A percentile compares a stretch with the other conserved stretches of the same genome.
phyloP scores from a whole-genome alignment of 108 stramenopile species.

The Chaetoceros tenuissimus region DNA sequence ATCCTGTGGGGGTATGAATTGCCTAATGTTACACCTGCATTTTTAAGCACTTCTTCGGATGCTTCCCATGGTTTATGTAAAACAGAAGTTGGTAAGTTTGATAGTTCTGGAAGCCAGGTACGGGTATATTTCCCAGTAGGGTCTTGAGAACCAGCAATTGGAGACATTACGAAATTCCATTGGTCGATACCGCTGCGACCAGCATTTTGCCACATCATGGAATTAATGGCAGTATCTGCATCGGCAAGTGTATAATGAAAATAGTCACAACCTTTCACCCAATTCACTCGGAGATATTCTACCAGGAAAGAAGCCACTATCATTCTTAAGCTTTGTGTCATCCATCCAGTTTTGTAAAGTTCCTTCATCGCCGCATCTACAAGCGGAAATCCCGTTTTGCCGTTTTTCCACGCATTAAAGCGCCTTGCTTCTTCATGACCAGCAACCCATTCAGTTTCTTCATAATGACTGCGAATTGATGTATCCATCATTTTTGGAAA shows the following conservation, averaged over 20 bases:
- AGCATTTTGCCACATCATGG: slow-evolving; percentile 54
- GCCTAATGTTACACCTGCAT: slow-evolving; percentile 15
- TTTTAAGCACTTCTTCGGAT: slow-evolving; percentile 9
- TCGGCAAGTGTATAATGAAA: slow-evolving; percentile 47
- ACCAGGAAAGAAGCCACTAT: slow-evolving; percentile 33
- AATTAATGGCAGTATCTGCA: slow-evolving; percentile 43
- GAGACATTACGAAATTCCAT: slow-evolving; percentile 36
- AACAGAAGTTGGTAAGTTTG: slow-evolving; percentile 8
- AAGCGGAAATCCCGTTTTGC: slow-evolving; percentile 68
- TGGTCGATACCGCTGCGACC: slow-evolving; percentile 30
- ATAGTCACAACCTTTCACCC: slow-evolving; percentile 37
- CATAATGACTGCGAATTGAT: slow-evolving; percentile 29
- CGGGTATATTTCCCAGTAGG: slow-evolving; percentile 25
- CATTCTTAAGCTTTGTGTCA: slow-evolving; percentile 46
- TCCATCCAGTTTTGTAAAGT: slow-evolving; percentile 68
- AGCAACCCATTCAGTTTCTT: slow-evolving; percentile 25
- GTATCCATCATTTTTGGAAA: slow-evolving; percentile 24
- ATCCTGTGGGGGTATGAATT: slow-evolving; percentile 24
- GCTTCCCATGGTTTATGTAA: slow-evolving; percentile 32
- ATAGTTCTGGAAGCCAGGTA: slow-evolving; percentile 31
- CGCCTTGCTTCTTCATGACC: slow-evolving; percentile 20
- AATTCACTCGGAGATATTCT: slow-evolving; percentile 35
- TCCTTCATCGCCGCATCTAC: slow-evolving; percentile 88
- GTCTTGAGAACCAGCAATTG: slow-evolving; percentile 31
- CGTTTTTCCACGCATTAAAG: slow-evolving; percentile 50